Evolutionary conservation across 805 yeast species (phyloP).

Genomic region (Teunomyces gatunensis): DNA sequence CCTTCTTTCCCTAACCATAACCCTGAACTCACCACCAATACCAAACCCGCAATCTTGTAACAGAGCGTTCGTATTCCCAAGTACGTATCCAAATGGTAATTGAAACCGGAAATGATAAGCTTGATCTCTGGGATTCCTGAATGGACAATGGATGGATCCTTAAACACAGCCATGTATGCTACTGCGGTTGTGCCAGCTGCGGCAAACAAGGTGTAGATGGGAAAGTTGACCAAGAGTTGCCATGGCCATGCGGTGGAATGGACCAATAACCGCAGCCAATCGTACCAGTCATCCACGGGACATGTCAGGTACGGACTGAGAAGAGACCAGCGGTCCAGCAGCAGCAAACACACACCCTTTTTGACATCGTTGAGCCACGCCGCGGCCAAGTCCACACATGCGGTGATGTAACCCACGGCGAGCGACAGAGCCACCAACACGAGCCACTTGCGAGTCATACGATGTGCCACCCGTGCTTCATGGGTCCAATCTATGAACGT

Average conservation of each 20-base stretch:
- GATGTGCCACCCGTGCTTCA: conserved; percentile 32
- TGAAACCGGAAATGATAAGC: conserved; percentile 63
- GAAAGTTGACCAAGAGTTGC: conserved; percentile 29
- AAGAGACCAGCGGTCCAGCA: conserved; percentile 38
- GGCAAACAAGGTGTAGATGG: conserved; percentile 33
- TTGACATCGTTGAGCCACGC: conserved; percentile 52
- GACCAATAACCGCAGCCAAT: conserved; percentile 34
- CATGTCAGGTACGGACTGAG: conserved; percentile 43
- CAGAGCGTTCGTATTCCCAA: conserved; percentile 52
- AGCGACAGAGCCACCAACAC: conserved; percentile 46
- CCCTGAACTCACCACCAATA: conserved; percentile 70
- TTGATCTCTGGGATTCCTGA: conserved; percentile 77
- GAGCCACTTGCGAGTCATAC: conserved; percentile 42
- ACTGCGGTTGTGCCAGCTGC: conserved; percentile 22
- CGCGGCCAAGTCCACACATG: conserved; percentile 48
- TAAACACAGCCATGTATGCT: conserved; percentile 25
- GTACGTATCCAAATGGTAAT: conserved; percentile 45
- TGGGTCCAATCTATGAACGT: conserved; percentile 53
- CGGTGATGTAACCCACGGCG: conserved; percentile 46
- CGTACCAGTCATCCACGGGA: conserved; percentile 38
- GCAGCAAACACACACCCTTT: conserved; percentile 48
- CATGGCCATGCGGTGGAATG: conserved; percentile 16
- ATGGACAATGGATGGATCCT: conserved; percentile 30
- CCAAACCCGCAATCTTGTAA: conserved; percentile 55
- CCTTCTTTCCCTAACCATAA: conserved; percentile 86